Evolutionary conservation across 805 yeast genomes (phyloP), one percentile per base, ranked within the genome.

Genomic region (Candida pini): DNA sequence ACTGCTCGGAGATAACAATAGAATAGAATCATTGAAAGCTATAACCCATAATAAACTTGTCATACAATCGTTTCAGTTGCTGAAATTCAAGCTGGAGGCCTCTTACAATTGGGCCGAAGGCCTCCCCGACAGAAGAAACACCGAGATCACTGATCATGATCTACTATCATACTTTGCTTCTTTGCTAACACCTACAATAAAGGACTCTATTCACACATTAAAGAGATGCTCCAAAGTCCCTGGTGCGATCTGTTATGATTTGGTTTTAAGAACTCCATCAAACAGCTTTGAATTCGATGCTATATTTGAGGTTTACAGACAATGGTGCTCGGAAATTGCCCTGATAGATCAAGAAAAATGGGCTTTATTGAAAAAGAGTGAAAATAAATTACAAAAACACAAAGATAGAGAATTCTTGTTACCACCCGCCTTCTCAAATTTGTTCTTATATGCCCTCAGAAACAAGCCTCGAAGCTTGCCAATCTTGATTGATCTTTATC

Each of bases 291-390:
- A 58, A 35, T 54, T 45, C 31, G 38, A 44, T 25, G 41, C 52
- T 7, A 33, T 46, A 13, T 33, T 54, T 10, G 54, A 48, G 24
- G 37, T 55, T 7, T 56, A 54, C 36, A 38, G 32, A 20, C 38
- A 38, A 12, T 45, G 49, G 45, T 34, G 38, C 1, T 14, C 22
- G 3, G 48, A 45, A 12, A 26, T 54, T 5, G 42, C 39, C 22
- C 18, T 41, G 12, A 35, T 52, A 13, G 63, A 58, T 37, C 59
- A 54, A 30, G 58, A 53, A 25, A 54, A 53, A 31, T 30, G 49
- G 12, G 47, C 43, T 24, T 45, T 41, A 27, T 30, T 50, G 22
- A 44, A 47, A 30, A 54, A 54, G 35, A 33, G 26, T 6, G 35
- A 26, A 22, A 26, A 26, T 5, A 10, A 32, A 5, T 8, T 35